Evolutionary conservation across 192 early-diverging fungal genomes (phyloP).

Genomic region (Dissophora ornata): DNA sequence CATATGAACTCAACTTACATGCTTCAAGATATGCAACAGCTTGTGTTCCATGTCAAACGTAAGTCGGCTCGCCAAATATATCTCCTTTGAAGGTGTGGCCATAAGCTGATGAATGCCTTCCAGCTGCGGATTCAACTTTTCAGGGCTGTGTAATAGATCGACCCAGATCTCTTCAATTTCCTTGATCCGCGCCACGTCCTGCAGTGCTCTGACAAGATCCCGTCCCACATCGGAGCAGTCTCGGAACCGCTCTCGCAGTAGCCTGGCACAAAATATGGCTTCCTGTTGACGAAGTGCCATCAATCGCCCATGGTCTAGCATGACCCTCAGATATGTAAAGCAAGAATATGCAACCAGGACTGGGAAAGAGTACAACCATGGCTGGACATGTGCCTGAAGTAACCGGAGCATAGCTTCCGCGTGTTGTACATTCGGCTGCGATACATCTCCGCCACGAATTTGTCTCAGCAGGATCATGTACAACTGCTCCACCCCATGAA

Average conservation of each 20-base stretch:
- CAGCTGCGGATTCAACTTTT: constrained; percentile 65
- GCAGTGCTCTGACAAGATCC: constrained; percentile 74
- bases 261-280: constrained; percentile 56
- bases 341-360: constrained; percentile 31
- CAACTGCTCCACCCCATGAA: constrained; percentile 63
- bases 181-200: constrained; percentile 66
- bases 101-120: constrained; percentile 67
- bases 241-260: constrained; percentile 68
- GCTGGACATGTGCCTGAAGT: constrained; percentile 54
- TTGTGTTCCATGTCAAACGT: constrained; percentile 77
- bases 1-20: constrained; percentile 42
- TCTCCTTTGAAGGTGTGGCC: constrained; percentile 68
- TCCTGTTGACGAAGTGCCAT: constrained; percentile 62
- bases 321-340: constrained; percentile 50
- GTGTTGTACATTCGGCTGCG: constrained; percentile 57
- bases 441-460: constrained; percentile 69
- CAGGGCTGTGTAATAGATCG: constrained; percentile 64
- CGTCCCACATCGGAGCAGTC: constrained; percentile 72
- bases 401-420: constrained; percentile 61
- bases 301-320: constrained; percentile 64
- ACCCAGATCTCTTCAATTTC: constrained; percentile 68
- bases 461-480: constrained; percentile 67
- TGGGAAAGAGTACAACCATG: constrained; percentile 38
- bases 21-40: constrained; percentile 72
- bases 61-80: constrained; percentile 68